These are phyloP conservation scores for Wickerhamomyces rabaulensis DNA, from an alignment of 805 yeast species.

Conservation along the genomic window DNA sequence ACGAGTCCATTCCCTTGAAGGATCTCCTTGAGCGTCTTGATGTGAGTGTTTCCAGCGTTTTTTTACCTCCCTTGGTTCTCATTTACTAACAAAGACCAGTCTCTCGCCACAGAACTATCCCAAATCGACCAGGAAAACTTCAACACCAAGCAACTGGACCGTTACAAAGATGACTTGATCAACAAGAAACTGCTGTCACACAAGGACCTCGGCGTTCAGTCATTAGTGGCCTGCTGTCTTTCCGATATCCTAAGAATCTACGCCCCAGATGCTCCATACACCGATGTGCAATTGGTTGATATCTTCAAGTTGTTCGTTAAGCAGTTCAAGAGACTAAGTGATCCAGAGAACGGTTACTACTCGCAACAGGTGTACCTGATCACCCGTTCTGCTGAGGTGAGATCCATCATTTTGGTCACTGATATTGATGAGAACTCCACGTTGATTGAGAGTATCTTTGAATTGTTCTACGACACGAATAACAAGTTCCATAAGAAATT, in stretches of 20 bases:
- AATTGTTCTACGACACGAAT: slow-evolving; percentile 52
- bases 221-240: slow-evolving; percentile 65
- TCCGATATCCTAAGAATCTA: slow-evolving; percentile 70
- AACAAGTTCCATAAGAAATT: slow-evolving; percentile 45
- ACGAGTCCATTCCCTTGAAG: slow-evolving; percentile 53
- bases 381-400: slow-evolving; percentile 66
- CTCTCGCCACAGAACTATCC: slow-evolving; percentile 59
- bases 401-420: slow-evolving; percentile 67
- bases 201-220: slow-evolving; percentile 63
- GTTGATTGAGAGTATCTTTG: slow-evolving; percentile 52
- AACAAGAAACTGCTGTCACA: slow-evolving; percentile 55
- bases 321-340: slow-evolving; percentile 54
- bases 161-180: slow-evolving; percentile 45
- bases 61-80: not conserved
- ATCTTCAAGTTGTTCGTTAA: slow-evolving; percentile 62
- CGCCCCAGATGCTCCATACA: slow-evolving; percentile 90
- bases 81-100: slow-evolving; percentile 17
- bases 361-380: slow-evolving; percentile 60
- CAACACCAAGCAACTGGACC: slow-evolving; percentile 40
- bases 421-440: slow-evolving; percentile 63
- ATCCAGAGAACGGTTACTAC: slow-evolving; percentile 54
- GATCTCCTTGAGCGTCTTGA: slow-evolving; percentile 56
- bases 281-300: slow-evolving; percentile 53
- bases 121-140: slow-evolving; percentile 55
- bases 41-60: slow-evolving; percentile 16